These are phyloP conservation scores for Leptographium radiaticola DNA, from an alignment of 2,329 filamentous ascomycete genomes.

Conservation along the genomic window DNA sequence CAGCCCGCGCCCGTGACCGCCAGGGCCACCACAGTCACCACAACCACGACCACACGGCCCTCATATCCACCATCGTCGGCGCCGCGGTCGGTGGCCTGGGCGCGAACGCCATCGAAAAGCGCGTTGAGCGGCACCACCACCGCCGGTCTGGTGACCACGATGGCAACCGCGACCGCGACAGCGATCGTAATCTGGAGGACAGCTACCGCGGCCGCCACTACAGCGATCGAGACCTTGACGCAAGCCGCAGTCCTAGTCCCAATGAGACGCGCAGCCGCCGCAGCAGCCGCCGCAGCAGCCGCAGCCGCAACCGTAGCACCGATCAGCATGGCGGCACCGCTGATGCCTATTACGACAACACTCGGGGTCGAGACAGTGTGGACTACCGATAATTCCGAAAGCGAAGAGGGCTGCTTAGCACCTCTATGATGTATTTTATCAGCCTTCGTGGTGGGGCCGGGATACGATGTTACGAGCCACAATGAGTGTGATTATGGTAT, in stretches of 20 bases:
- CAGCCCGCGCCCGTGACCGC: constrained; percentile 14
- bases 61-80: constrained; percentile 38
- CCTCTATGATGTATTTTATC: not conserved
- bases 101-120: constrained; percentile 35
- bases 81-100: constrained; percentile 42
- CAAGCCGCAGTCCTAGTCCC: constrained; percentile 7
- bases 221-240: constrained; percentile 7
- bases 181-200: not conserved
- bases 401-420: not conserved
- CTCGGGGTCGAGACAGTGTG: not conserved
- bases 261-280: not conserved
- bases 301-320: not conserved
- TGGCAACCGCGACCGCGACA: constrained; percentile 7
- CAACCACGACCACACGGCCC: constrained; percentile 16
- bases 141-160: constrained; percentile 14
- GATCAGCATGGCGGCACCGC: constrained; percentile 4
- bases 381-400: not conserved
- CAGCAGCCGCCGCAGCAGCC: not conserved
- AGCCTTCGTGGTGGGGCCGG: not conserved
- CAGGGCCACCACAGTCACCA: constrained; percentile 13
- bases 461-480: not conserved
- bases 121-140: constrained; percentile 24
- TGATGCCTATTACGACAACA: constrained; percentile 9
- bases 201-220: constrained; percentile 13
- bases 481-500: not conserved